Conservation (phyloP, 805 yeast genomes). For the Candida berthetii region DNA sequence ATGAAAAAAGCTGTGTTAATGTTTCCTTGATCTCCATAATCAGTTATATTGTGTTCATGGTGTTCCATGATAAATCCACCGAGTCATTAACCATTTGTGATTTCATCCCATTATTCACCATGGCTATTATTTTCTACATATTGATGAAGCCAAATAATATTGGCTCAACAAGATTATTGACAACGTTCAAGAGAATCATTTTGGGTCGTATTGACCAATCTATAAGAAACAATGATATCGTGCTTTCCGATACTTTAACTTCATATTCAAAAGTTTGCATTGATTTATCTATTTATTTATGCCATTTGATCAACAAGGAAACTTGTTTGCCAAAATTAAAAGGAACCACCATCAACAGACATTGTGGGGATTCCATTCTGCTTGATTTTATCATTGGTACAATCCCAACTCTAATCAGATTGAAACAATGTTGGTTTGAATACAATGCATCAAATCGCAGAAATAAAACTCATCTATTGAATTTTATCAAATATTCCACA, state of each 20-base stretch:
- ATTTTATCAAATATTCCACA: slow-evolving; percentile 69
- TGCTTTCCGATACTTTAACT: slow-evolving; percentile 78
- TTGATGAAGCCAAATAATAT: slow-evolving; percentile 27
- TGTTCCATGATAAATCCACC: slow-evolving; percentile 15
- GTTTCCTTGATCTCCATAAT: slow-evolving; percentile 18
- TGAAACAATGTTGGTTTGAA: slow-evolving; percentile 78
- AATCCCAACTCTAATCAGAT: slow-evolving; percentile 69
- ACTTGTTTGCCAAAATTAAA: slow-evolving; percentile 25
- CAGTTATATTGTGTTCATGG: slow-evolving; percentile 22
- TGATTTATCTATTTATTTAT: slow-evolving; percentile 56
- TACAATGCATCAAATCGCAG: slow-evolving; percentile 38
- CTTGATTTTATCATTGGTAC: slow-evolving; percentile 30
- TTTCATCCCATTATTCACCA: slow-evolving; percentile 33
- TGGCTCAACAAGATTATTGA: slow-evolving; percentile 35
- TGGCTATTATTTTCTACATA: slow-evolving; percentile 25
- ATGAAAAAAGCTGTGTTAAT: slow-evolving; percentile 9
- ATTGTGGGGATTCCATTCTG: slow-evolving; percentile 24
- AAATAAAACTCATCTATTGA: slow-evolving; percentile 53
- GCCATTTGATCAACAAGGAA: slow-evolving; percentile 35
- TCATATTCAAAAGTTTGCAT: slow-evolving; percentile 74
- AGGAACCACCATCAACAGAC: slow-evolving; percentile 22
- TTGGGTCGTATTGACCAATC: slow-evolving; percentile 54
- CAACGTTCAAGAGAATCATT: slow-evolving; percentile 46
- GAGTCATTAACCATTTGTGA: slow-evolving; percentile 21
- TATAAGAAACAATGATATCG: slow-evolving; percentile 69